phyloP scores from a whole-genome alignment of 768 basidiomycete genomes.

The Mycena latifolia region DNA sequence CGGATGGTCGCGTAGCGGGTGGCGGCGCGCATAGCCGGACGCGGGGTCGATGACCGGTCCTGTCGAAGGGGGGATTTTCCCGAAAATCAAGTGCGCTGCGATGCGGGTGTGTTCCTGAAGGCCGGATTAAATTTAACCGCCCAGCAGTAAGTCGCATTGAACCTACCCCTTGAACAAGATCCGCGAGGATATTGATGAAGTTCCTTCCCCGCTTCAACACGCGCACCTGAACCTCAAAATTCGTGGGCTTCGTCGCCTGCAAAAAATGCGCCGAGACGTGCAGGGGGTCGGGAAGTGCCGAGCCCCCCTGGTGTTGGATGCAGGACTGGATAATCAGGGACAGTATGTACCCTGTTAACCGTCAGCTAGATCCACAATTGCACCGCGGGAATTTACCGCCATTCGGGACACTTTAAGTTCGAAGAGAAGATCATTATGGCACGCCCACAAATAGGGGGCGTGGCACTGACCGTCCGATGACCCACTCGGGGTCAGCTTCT shows the following conservation, averaged over 20 bases:
- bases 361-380: conserved; percentile 1
- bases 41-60: conserved; percentile 57
- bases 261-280: conserved; percentile 73
- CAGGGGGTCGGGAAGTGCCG: conserved; percentile 65
- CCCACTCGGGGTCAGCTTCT: conserved; percentile 60
- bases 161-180: conserved; percentile 67
- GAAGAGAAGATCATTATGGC: not conserved
- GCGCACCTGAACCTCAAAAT: conserved; percentile 61
- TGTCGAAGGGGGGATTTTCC: conserved; percentile 52
- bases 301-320: conserved; percentile 60
- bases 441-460: no score
- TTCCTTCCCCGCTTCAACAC: conserved; percentile 60
- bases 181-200: conserved; percentile 70
- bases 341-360: conserved; percentile 66
- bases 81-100: conserved; percentile 69
- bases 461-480: conserved; percentile 50
- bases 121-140: not conserved
- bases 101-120: conserved; percentile 58
- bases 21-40: conserved; percentile 62
- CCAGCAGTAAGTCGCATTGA: not conserved
- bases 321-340: conserved; percentile 69
- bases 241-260: conserved; percentile 51
- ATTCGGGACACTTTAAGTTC: conserved; percentile 57
- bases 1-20: conserved; percentile 68
- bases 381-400: conserved; percentile 53